Base-by-base conservation (phyloP, 176 grass and related monocot genomes). In the Bothriochloa decipiens region DNA sequence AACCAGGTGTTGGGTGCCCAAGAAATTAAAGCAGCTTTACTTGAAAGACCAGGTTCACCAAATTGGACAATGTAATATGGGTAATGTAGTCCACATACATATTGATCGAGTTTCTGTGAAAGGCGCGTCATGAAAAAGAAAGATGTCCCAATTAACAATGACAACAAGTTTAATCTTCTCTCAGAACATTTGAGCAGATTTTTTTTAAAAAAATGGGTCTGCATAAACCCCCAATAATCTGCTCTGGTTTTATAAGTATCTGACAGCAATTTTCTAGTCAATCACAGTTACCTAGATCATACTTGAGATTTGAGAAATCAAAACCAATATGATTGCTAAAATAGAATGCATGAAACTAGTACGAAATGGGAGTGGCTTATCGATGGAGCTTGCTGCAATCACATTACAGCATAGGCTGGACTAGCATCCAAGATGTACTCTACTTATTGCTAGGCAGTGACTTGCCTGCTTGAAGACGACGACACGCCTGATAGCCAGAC, bases 11-110 rank as follows among this genome's bases (percentile, higher is more conserved):
- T 35, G 9, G 28, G 63, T 35, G 63, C 79, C 57, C 20, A 28
- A 45, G 70, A 4, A 23, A 60, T 60, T 60, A 70, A 85, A 78
- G 43, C 35, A 8, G 12, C 71, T 82, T 87, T 76, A 58, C 5
- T 11, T 68, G 42, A 86, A 83, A 25, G 43, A 64, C 4, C 22
- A 70, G 18, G 32, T 32, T 66, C 76, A 12, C 42, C 66, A 33
- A 83, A 63, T 27, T 18, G n/a, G 42, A 82, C 18, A 18, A 13
- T 42, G 25, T 12, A 32, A 72, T 58, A n/a, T 23, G 20, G 55
- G 55, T n/a, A 0, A 58, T 58, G 20, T 1, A n/a, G 55, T 58
- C 55, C 55, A 58, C 55, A 58, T 9, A 57, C 2, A 55, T 57
- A 4, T 23, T 11, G 8, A 52, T 8, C 8, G 7, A 50, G 2